These are phyloP conservation scores for Hanseniaspora occidentalis DNA, from an alignment of 805 yeast genomes.

Conservation along the genomic window DNA sequence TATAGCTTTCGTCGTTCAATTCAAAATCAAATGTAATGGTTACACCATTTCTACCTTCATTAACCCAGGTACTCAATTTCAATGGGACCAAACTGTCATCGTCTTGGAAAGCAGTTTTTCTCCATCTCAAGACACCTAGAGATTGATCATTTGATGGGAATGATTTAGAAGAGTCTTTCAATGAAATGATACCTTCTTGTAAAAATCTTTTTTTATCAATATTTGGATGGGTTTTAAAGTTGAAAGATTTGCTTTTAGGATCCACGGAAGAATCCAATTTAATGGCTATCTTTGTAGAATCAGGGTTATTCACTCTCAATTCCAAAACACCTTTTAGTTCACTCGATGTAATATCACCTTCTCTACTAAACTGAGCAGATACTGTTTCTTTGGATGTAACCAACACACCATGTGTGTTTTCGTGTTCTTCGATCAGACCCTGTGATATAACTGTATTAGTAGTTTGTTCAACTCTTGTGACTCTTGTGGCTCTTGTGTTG, in stretches of 20 bases:
- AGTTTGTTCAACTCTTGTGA: slow-evolving; percentile 6
- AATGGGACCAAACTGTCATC: slow-evolving; percentile 49
- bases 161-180: slow-evolving; percentile 65
- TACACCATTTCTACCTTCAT: slow-evolving; percentile 42
- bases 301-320: slow-evolving; percentile 71
- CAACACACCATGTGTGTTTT: slow-evolving; percentile 63
- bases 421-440: slow-evolving; percentile 12
- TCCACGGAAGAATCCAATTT: slow-evolving; percentile 34
- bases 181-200: slow-evolving; percentile 43
- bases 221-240: slow-evolving; percentile 92
- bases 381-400: slow-evolving; percentile 67
- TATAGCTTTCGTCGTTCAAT: slow-evolving; percentile 30
- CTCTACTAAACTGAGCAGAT: slow-evolving; percentile 68
- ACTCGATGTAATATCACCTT: slow-evolving; percentile 56
- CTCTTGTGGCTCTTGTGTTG: slow-evolving; percentile 9
- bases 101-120: slow-evolving; percentile 40
- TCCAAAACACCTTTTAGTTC: slow-evolving; percentile 89
- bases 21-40: slow-evolving; percentile 86
- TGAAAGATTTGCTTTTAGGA: slow-evolving; percentile 34
- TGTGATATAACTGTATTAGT: slow-evolving; percentile 6
- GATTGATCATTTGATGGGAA: slow-evolving; percentile 89
- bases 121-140: slow-evolving; percentile 89
- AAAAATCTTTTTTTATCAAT: slow-evolving; percentile 70
- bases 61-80: slow-evolving; percentile 74
- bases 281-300: slow-evolving; percentile 54